A percentile compares a stretch with the other conserved stretches of the same genome.
phyloP scores from a whole-genome alignment of 768 basidiomycete species.

The Cystobasidium ongulense region DNA sequence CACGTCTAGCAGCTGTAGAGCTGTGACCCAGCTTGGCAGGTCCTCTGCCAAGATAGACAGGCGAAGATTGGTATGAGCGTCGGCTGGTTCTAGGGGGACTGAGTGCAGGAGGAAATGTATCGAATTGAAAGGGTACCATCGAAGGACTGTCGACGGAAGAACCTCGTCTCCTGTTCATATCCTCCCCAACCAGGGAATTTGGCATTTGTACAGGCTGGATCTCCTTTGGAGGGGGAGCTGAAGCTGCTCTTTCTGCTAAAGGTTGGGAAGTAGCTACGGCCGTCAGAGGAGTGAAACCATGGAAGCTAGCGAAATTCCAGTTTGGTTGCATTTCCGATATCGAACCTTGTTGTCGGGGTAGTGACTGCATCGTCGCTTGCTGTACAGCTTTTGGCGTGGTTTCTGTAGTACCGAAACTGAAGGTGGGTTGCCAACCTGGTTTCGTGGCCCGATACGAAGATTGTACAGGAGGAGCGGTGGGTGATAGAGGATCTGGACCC shows the following conservation, averaged over 20 bases:
- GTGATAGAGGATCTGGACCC: slow-evolving; percentile 21
- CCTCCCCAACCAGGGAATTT: not conserved
- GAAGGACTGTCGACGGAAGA: slow-evolving; percentile 23
- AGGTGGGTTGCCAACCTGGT: slow-evolving; percentile 17
- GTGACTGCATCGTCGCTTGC: not conserved
- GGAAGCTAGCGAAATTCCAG: slow-evolving; percentile 21
- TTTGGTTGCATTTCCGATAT: not conserved
- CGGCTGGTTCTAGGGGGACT: not conserved
- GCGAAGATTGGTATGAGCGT: not conserved
- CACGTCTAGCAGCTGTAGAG: not conserved
- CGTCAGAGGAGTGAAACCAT: slow-evolving; percentile 13
- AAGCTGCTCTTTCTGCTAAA: slow-evolving; percentile 1
- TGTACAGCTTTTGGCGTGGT: slow-evolving; percentile 13
- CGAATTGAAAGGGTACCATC: not conserved
- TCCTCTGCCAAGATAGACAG: slow-evolving; percentile 23
- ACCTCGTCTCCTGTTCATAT: slow-evolving; percentile 19
- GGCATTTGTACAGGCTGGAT: not conserved
- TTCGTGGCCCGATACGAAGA: not conserved
- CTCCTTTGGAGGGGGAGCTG: slow-evolving; percentile 11
- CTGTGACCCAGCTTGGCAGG: not conserved
- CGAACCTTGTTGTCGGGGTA: not conserved
- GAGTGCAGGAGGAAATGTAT: not conserved
- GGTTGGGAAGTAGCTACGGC: not conserved
- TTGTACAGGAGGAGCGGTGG: not conserved
- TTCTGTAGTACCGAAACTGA: not conserved